Evolutionary conservation across 2,329 filamentous ascomycete genomes (phyloP), one percentile per base, ranked within the genome.

Genomic region (Neofusicoccum cordaticola): DNA sequence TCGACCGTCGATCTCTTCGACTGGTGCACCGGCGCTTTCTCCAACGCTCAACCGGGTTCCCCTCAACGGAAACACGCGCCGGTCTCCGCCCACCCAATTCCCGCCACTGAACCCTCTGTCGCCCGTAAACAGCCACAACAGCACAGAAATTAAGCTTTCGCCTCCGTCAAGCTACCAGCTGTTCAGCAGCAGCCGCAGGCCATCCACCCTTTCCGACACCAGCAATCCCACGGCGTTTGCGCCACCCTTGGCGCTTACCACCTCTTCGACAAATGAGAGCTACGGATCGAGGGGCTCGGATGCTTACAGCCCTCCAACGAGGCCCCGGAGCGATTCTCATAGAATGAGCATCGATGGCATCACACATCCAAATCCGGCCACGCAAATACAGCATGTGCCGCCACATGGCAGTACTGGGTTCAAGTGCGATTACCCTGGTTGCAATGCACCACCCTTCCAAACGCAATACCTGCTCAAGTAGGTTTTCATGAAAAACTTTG

Each of bases 391-490:
- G 34, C 63, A 64, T 22, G 48, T 64, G 6, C 63, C 63, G n/a
- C 63, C 63, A 22, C 63, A 64, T 27, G 52, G 52, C 12, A 51
- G 44, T 35, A 51, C 44, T 2, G 71, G 71, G 5, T 78, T 76
- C 72, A 78, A 84, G 51, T 93, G 90, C 74, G 77, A 70, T 79
- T 79, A 83, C 72, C 78, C 81, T 7, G 89, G 88, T 8, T 95
- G 91, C 74, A 90, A 75, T 42, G 90, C 91, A 1, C 77, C 82
- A 35, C 88, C 91, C 0, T 95, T 95, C 69, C 89, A 92, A 71
- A 95, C 91, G 0, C 86, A 88, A 68, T 89, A 89, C 77, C 81
- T 94, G 9, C 80, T 94, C 22, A 94, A 92, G 85, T 88, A 73
- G 76, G 84, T 74, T 13, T 2, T 45, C 15, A 31, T 48, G 34